A percentile compares a stretch with the other conserved stretches of the same genome.
Conservation (phyloP, 202 grass and related monocot species). For the Eragrostis tef region DNA sequence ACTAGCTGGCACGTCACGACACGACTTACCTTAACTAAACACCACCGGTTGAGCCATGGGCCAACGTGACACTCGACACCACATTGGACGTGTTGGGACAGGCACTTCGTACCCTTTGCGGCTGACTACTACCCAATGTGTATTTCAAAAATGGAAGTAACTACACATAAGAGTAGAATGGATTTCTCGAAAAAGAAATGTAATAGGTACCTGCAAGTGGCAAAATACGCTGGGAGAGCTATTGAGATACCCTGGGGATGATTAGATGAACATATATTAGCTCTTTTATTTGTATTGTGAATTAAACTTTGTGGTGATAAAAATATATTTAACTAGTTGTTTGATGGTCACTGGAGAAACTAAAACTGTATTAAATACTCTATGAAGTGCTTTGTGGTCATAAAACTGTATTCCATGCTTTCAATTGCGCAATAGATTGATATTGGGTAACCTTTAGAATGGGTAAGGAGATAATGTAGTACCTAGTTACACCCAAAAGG, state of each 20-base stretch:
- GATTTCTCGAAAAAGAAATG: constrained; percentile 7
- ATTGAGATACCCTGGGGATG: constrained; percentile 72
- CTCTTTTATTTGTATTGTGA: constrained; percentile 21
- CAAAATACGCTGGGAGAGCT: constrained; percentile 91
- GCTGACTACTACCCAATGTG: too few relatives aligned
- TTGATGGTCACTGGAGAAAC: not conserved
- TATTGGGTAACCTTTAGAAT: not conserved
- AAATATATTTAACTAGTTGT: constrained; percentile 1
- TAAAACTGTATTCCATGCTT: constrained; percentile 25
- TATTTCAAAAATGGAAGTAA: too few relatives aligned
- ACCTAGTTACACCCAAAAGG: too few relatives aligned
- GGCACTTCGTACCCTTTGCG: too few relatives aligned
- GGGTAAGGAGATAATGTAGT: not conserved
- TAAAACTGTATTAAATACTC: constrained; percentile 32
- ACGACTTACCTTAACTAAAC: too few relatives aligned
- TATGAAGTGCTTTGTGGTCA: not conserved
- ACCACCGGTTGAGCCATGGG: too few relatives aligned
- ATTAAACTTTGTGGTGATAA: not conserved
- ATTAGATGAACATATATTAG: constrained; percentile 47
- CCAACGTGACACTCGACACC: too few relatives aligned
- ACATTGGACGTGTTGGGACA: too few relatives aligned
- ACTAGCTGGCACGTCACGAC: too few relatives aligned
- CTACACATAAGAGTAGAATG: too few relatives aligned
- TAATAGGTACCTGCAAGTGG: constrained; percentile 77
- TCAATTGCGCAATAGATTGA: not conserved